Conservation (phyloP, 2,329 filamentous ascomycete species). For the Colletotrichum lindemuthianum region DNA sequence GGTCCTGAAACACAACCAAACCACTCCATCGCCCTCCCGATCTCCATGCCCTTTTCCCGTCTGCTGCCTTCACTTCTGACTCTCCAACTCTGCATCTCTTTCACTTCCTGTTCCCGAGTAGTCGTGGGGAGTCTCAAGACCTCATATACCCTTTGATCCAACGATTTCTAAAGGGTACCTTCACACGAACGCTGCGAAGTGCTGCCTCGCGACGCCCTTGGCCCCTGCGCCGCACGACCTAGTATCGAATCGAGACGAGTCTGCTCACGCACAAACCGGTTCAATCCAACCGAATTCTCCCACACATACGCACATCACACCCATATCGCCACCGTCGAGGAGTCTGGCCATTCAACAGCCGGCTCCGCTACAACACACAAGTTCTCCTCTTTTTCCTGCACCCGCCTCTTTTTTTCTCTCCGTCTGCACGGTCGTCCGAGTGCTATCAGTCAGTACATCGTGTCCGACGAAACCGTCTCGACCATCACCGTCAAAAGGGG, state of each 20-base stretch:
- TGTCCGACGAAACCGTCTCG: constrained; percentile 13
- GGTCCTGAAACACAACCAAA: constrained; percentile 36
- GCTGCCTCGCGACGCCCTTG: background rate
- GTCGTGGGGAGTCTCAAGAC: no score
- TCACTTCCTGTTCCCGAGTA: background rate
- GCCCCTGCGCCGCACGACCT: constrained; percentile 28
- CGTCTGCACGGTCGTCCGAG: constrained; percentile 11
- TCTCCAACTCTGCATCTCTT: background rate
- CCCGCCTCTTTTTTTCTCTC: background rate
- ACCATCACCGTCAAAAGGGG: constrained; percentile 30
- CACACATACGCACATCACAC: constrained; percentile 26
- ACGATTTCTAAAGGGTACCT: background rate
- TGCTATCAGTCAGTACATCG: constrained; percentile 26
- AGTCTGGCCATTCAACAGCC: constrained; percentile 8
- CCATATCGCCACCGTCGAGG: constrained; percentile 33
- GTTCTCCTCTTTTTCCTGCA: constrained; percentile 12
- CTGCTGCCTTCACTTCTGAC: constrained; percentile 15
- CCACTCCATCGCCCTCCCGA: constrained; percentile 27
- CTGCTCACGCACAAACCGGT: constrained; percentile 32
- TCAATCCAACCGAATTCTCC: constrained; percentile 28
- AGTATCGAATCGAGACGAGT: constrained; percentile 36
- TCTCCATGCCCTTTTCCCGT: constrained; percentile 22
- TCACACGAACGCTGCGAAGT: background rate
- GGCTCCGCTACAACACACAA: constrained; percentile 2
- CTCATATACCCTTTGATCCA: background rate